Evolutionary conservation across 2,329 filamentous ascomycete genomes (phyloP), one percentile per base, ranked within the genome.

Genomic region (Talaromyces piceae): DNA sequence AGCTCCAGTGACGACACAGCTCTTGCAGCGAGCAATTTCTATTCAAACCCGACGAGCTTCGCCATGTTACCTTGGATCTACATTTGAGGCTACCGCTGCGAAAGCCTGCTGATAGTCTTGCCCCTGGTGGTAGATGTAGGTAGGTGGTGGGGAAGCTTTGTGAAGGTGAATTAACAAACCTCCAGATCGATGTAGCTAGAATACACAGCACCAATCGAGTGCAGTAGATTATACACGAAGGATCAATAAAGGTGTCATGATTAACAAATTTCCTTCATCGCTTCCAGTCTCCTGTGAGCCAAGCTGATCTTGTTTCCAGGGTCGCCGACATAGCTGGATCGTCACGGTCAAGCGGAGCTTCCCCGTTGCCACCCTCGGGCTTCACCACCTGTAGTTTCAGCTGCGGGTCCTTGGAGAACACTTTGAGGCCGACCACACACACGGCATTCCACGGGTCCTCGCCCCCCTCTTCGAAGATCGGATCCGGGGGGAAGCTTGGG

Each of bases 371-470:
- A 5, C 64, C 57, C 44, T 70, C 64, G 6, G 72, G 68, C 49
- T 70, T 73, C n/a, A 78, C 65, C 7, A 81, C 77, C 55, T 76
- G 71, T 16, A 83, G 72, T 3, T 67, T 73, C 30, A 81, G 71
- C 39, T 64, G 62, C 5, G 66, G 67, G 54, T 79, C 75, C 53
- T 77, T 73, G 8, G 73, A 76, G 58, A 80, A 83, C 0, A 83
- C 79, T 5, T 78, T 69, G 26, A 83, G 62, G 0, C 80, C 80
- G 4, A 83, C 73, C 13, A 83, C 78, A 54, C 78, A 81, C 1
- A 82, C 73, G 0, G 80, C 80, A 58, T 82, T 81, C 80, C 80
- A 83, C 0, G 78, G 78, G 54, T 70, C 65, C 11, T 56, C 58
- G 22, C 57, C 59, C 12, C 53, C 54, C 28, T 59, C 61, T 39